Evolutionary conservation across 139 green algal genomes (phyloP).

Genomic region (Volvox africanus): DNA sequence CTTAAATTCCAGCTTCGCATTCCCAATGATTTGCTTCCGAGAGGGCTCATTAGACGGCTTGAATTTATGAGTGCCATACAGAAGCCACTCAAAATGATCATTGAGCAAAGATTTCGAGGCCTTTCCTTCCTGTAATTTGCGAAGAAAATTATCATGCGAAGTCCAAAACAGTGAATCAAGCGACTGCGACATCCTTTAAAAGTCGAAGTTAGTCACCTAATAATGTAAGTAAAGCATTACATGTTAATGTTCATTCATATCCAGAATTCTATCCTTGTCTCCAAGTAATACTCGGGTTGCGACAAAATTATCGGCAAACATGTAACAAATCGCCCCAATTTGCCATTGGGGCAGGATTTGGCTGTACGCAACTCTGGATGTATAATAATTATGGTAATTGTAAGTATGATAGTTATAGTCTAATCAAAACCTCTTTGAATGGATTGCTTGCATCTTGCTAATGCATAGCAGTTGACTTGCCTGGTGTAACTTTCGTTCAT

Average conservation of each 20-base stretch:
- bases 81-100: conserved; percentile 58
- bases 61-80: conserved; percentile 33
- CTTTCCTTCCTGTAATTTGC: conserved; percentile 35
- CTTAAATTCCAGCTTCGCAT: conserved; percentile 12
- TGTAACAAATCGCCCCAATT: too few species aligned
- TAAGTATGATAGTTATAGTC: not conserved
- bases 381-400: not conserved
- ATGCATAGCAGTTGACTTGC: not conserved
- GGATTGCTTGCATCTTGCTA: not conserved
- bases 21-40: conserved; percentile 44
- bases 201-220: not conserved
- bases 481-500: not conserved
- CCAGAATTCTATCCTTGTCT: not conserved
- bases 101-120: conserved; percentile 1
- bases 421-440: not conserved
- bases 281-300: not conserved
- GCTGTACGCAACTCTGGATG: not conserved
- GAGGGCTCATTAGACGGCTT: conserved; percentile 40
- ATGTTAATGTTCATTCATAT: not conserved
- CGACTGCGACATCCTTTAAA: not conserved
- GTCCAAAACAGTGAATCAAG: conserved; percentile 37
- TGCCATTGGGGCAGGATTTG: not conserved
- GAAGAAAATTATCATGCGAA: conserved; percentile 18
- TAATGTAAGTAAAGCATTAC: not conserved
- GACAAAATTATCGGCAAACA: not conserved